A percentile compares a stretch with the other conserved stretches of the same genome.
These are phyloP conservation scores for Gastrodia elata DNA, from an alignment of 106 monocot genomes.

Conservation along the genomic window DNA sequence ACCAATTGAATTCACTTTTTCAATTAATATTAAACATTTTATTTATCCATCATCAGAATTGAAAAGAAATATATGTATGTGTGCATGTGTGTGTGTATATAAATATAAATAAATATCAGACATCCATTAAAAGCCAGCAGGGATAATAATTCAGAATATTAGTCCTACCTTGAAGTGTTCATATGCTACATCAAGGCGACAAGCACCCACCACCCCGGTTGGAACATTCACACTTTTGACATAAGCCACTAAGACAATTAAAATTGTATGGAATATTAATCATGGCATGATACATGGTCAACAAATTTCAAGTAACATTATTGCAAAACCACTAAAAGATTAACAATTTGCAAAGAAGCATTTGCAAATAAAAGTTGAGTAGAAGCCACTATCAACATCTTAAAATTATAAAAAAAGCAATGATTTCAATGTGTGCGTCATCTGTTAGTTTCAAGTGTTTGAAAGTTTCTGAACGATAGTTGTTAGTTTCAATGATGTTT, in stretches of 20 bases:
- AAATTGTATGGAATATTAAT: conserved; percentile 1
- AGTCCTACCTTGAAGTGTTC: conserved; percentile 76
- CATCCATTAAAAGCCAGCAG: background rate
- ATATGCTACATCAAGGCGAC: conserved; percentile 92
- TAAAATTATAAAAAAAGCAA: background rate
- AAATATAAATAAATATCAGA: background rate
- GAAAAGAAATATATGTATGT: too few relatives aligned
- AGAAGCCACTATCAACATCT: background rate
- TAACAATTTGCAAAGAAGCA: background rate
- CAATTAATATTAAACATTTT: background rate
- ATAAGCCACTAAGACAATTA: conserved; percentile 44
- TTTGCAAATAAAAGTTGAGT: background rate
- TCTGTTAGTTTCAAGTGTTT: background rate
- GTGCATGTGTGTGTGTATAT: too few relatives aligned
- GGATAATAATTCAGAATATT: background rate
- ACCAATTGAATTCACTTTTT: background rate
- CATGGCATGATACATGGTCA: background rate
- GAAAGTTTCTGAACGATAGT: background rate
- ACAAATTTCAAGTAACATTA: background rate
- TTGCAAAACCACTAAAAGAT: background rate
- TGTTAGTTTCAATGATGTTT: conserved; percentile 1
- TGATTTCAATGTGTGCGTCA: background rate
- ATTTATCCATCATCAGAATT: background rate
- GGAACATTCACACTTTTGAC: conserved; percentile 77
- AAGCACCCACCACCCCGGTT: conserved; percentile 87